Percentiles rank a stretch among this genome's conserved stretches.
phyloP scores from a whole-genome alignment of 2,329 filamentous ascomycete species.

The Diaporthe capsici region DNA sequence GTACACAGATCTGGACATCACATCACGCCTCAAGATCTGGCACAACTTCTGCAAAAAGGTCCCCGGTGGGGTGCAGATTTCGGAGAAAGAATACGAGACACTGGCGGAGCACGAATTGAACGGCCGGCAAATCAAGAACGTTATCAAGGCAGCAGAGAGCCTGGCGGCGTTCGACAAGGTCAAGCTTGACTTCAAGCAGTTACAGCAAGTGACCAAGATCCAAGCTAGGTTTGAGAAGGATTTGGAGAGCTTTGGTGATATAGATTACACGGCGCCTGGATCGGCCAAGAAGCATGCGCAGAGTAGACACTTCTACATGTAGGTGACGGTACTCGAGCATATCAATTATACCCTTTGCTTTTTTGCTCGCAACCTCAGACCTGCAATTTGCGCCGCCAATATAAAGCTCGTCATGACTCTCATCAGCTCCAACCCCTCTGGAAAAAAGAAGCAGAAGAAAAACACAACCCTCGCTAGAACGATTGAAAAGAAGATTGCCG shows the following conservation, averaged over 20 bases:
- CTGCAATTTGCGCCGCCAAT: background rate
- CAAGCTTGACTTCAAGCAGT: constrained; percentile 47
- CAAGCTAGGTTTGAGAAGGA: constrained; percentile 52
- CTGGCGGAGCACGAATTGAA: constrained; percentile 46
- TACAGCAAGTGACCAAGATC: constrained; percentile 50
- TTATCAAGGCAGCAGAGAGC: constrained; percentile 49
- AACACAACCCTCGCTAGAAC: background rate
- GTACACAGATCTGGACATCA: constrained; percentile 45
- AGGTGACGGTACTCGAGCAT: background rate
- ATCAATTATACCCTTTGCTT: constrained; percentile 16
- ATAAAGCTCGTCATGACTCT: background rate
- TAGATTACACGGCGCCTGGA: constrained; percentile 43
- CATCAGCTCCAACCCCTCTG: background rate
- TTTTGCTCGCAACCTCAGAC: constrained; percentile 14
- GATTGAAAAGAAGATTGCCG: background rate
- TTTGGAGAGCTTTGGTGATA: constrained; percentile 42
- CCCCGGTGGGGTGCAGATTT: constrained; percentile 45
- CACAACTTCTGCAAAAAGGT: constrained; percentile 43
- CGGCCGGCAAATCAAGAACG: constrained; percentile 50
- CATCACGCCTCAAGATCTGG: constrained; percentile 42
- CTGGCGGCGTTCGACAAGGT: constrained; percentile 51
- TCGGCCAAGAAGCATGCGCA: constrained; percentile 38
- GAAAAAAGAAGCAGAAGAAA: background rate
- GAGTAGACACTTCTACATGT: constrained; percentile 38
- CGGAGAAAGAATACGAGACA: constrained; percentile 43